These are phyloP conservation scores for Fabrea salina DNA, from an alignment of 169 alveolate genomes.

Conservation along the genomic window DNA sequence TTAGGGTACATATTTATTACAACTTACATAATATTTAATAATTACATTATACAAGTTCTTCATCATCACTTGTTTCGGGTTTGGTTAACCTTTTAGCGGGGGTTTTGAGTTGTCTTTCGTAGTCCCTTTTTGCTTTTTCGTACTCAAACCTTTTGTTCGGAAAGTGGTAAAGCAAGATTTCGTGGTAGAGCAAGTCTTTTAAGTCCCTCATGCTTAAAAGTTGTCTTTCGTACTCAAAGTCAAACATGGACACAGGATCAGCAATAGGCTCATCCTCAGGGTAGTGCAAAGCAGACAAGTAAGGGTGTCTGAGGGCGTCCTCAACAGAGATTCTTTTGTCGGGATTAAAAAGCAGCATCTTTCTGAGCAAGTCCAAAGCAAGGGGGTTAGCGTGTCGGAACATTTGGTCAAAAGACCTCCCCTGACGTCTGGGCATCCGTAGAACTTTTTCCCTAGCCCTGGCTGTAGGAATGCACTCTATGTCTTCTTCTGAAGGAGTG, in stretches of 20 bases:
- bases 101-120: neutral
- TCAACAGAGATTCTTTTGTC: conserved; percentile 69
- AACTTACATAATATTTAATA: neutral
- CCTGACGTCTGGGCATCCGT: conserved; percentile 45
- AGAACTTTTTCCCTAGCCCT: conserved; percentile 56
- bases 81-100: neutral
- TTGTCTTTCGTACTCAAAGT: conserved; percentile 64
- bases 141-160: neutral
- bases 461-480: conserved; percentile 64
- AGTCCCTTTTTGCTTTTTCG: neutral
- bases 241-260: conserved; percentile 50
- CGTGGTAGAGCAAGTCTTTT: conserved; percentile 50
- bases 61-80: neutral
- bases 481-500: conserved; percentile 70
- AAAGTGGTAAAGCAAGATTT: conserved; percentile 45
- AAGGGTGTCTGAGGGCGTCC: conserved; percentile 72
- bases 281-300: conserved; percentile 53
- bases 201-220: conserved; percentile 44
- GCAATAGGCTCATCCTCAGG: conserved; percentile 73
- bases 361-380: conserved; percentile 64
- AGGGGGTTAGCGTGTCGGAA: conserved; percentile 46
- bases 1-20: too few relatives aligned
- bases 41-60: neutral
- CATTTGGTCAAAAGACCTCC: conserved; percentile 32
- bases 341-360: conserved; percentile 60